A percentile compares a stretch with the other conserved stretches of the same genome.
These are phyloP conservation scores for Epichloe festucae DNA, from an alignment of 2,329 filamentous ascomycete species.

Conservation along the genomic window DNA sequence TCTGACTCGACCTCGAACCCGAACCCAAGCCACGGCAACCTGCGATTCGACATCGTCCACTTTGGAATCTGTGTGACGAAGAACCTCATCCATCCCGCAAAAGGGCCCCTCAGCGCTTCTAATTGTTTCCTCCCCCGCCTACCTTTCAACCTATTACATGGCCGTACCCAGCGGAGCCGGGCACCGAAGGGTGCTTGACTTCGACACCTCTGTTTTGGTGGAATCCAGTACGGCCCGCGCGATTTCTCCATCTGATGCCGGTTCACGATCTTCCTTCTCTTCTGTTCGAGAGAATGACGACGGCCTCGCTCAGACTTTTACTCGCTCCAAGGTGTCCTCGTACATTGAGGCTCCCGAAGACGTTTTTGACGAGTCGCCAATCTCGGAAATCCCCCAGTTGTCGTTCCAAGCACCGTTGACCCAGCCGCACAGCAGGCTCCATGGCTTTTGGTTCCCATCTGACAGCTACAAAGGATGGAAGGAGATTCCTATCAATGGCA, in stretches of 20 bases:
- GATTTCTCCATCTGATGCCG: slow-evolving; percentile 25
- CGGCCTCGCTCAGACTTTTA: slow-evolving; percentile 49
- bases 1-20: neutral
- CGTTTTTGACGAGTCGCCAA: slow-evolving; percentile 36
- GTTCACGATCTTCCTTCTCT: slow-evolving; percentile 44
- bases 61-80: neutral
- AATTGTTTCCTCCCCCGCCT: neutral
- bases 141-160: slow-evolving; percentile 11
- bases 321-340: slow-evolving; percentile 48
- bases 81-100: neutral
- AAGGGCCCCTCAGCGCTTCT: neutral
- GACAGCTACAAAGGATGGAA: slow-evolving; percentile 50
- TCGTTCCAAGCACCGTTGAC: slow-evolving; percentile 40
- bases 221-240: slow-evolving; percentile 26
- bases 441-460: slow-evolving; percentile 45
- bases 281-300: slow-evolving; percentile 48
- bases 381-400: slow-evolving; percentile 28
- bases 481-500: slow-evolving; percentile 45
- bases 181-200: slow-evolving; percentile 18
- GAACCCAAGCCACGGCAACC: neutral
- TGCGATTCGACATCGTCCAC: neutral
- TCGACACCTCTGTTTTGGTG: slow-evolving; percentile 21
- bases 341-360: slow-evolving; percentile 38
- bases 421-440: slow-evolving; percentile 41
- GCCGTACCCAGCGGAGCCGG: slow-evolving; percentile 14